Conservation (phyloP, 1,139 yeast genomes). For the Candida tunisiensis region DNA sequence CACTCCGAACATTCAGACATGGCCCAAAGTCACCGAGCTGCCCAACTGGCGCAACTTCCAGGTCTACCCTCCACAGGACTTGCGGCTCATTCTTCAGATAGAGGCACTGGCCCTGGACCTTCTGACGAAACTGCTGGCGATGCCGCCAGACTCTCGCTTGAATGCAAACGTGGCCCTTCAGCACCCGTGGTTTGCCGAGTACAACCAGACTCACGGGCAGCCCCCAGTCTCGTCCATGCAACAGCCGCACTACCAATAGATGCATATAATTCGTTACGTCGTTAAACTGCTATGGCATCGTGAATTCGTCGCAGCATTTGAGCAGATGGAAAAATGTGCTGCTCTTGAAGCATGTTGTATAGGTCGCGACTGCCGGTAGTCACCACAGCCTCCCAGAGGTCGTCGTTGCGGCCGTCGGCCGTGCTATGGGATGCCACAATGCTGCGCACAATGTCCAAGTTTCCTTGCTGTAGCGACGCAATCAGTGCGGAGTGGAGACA, state of each 20-base stretch:
- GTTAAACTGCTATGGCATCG: neutral
- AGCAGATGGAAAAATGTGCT: neutral
- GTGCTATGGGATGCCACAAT: no score
- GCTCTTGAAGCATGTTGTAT: neutral
- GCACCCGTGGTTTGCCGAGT: conserved; percentile 93
- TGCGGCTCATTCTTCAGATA: conserved; percentile 50
- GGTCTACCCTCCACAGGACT: conserved; percentile 67
- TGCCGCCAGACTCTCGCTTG: conserved; percentile 84
- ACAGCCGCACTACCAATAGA: conserved; percentile 3
- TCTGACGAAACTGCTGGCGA: conserved; percentile 60
- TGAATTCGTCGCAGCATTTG: neutral
- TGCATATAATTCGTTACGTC: no score
- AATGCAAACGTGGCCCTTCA: conserved; percentile 86
- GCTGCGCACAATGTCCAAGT: no score
- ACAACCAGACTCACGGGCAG: no score
- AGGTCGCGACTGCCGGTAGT: neutral
- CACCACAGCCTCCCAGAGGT: neutral
- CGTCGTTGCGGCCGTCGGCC: no score
- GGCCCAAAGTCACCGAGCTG: conserved; percentile 84
- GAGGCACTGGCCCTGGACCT: conserved; percentile 74
- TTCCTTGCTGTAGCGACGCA: no score
- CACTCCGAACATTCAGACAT: conserved; percentile 85
- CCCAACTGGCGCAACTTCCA: conserved; percentile 79
- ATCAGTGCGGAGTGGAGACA: no score
- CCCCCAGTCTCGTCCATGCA: no score